Percentiles rank a stretch among this genome's conserved stretches.
Conservation (phyloP, 345 rosid genomes). For the Hibiscus tridactylites region DNA sequence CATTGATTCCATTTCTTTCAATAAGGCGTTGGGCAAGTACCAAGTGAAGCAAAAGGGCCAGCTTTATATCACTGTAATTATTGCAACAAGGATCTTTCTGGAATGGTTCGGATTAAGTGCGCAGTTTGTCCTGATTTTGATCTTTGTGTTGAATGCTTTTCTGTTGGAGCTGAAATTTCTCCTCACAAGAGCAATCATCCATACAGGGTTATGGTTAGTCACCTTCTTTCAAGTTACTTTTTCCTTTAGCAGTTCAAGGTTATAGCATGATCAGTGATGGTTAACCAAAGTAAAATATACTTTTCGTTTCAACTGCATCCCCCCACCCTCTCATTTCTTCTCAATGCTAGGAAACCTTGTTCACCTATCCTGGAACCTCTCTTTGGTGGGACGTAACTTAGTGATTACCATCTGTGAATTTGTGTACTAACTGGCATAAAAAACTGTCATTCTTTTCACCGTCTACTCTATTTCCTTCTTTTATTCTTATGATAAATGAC, state of each 20-base stretch:
- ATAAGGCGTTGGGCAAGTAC: slow-evolving; percentile 34
- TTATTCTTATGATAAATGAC: neutral
- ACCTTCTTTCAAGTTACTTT: neutral
- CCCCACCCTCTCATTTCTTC: neutral
- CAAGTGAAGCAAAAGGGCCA: slow-evolving; percentile 33
- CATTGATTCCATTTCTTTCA: neutral
- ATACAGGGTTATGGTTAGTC: slow-evolving; percentile 81
- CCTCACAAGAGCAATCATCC: slow-evolving; percentile 77
- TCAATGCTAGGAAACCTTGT: neutral
- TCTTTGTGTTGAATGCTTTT: slow-evolving; percentile 87
- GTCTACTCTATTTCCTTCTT: neutral
- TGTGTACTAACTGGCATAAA: neutral
- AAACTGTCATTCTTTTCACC: neutral
- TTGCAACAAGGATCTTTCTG: slow-evolving; percentile 83
- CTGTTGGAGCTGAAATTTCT: slow-evolving; percentile 70
- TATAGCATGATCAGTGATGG: neutral
- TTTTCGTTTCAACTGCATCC: neutral
- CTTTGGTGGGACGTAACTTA: neutral
- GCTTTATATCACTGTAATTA: slow-evolving; percentile 83
- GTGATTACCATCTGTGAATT: neutral
- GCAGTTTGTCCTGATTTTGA: slow-evolving; percentile 82
- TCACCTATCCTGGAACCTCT: neutral
- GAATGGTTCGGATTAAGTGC: slow-evolving; percentile 75
- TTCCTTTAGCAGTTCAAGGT: neutral
- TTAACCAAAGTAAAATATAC: neutral